Evolutionary conservation across 1,139 yeast genomes (phyloP), one percentile per base, ranked within the genome.

Genomic region (Meyerozyma smithsonii): DNA sequence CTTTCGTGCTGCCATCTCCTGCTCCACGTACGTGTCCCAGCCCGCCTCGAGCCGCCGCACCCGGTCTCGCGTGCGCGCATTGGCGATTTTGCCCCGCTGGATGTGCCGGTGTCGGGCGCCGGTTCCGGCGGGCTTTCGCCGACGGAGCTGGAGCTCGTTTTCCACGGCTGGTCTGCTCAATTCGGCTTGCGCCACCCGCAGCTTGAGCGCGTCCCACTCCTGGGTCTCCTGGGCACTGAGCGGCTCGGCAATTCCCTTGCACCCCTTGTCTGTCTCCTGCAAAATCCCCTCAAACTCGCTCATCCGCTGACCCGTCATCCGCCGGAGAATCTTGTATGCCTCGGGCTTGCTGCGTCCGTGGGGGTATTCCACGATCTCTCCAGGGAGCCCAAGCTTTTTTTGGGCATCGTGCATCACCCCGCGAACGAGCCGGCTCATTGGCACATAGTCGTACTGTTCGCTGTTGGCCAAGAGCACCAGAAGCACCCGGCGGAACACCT

Each of bases 321-420:
- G 44, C 30, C 60, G 47, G 35, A 63, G 37, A 5, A 63, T 64
- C 36, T 57, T 55, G 46, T 59, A 61, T 42, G 56, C 51, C 39
- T 66, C 70, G 1, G 64, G 54, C 5, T 51, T 40, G n/a, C 43
- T 40, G 35, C 41, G 43, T 28, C 40, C 39, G 17, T 40, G 42
- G 18, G 42, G 43, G 37, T 48, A 48, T 26, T 35, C 38, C 1
- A 37, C 38, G 1, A 38, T 36, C 28, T 62, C 68, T 10, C 42
- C 37, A 0, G 68, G 67, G 12, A 65, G 46, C 4, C 39, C 42
- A 20, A 63, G 49, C 32, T 36, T 37, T 2, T 38, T 18, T 1
- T 59, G 57, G 26, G 64, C 53, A 14, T 50, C 60, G 24, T 56
- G 51, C 8, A 66, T 41, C 16, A 64, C 36, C 2, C 62, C 60